Evolutionary conservation across 768 basidiomycete genomes (phyloP), one percentile per base, ranked within the genome.

Genomic region (Leccinum arenicola): DNA sequence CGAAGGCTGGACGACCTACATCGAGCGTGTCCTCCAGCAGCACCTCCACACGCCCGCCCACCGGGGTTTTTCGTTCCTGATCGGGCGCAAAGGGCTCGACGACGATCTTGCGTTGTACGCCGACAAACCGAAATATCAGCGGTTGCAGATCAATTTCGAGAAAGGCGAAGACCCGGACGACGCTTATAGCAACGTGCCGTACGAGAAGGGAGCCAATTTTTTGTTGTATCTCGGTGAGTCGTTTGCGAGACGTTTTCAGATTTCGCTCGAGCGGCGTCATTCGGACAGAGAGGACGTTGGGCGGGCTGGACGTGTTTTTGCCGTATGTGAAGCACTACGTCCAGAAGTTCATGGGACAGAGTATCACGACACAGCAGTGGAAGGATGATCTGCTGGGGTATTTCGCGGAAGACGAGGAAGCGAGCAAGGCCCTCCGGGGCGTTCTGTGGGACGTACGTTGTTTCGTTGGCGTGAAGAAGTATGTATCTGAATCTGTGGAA

Each of bases 1-100:
- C 70, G 91, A 95, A 76, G 89, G 93, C 27, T 95, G 91, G 89
- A 97, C 95, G 33, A 95, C 91, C 0, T 98, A 95, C 68, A 86
- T 91, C 31, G 95, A 98, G 70, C 86, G 94, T 15, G 74, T 96
- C 6, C 77, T 96, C 54, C 84, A 85, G 51, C 79, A 85, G 59
- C 75, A 78, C 48, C 75, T 94, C 3, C 85, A 93, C 71, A 83
- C 88, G 0, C 84, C 89, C 17, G 84, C 86, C 0, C 85, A 88
- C 55, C 86, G 94, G 47, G 92, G 85, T 17, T 91, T 98, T 69
- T 84, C 85, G 12, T 95, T 80, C 73, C 74, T 92, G 59, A 88
- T 91, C 58, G 94, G 93, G 1, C 77, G 79, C 17, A 91, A 89
- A 61, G 80, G 81, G 0, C 78, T 97, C 33, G 75, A 79, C 23